Base-by-base conservation (phyloP, 768 basidiomycete genomes). In the Tulasnella sp. region DNA sequence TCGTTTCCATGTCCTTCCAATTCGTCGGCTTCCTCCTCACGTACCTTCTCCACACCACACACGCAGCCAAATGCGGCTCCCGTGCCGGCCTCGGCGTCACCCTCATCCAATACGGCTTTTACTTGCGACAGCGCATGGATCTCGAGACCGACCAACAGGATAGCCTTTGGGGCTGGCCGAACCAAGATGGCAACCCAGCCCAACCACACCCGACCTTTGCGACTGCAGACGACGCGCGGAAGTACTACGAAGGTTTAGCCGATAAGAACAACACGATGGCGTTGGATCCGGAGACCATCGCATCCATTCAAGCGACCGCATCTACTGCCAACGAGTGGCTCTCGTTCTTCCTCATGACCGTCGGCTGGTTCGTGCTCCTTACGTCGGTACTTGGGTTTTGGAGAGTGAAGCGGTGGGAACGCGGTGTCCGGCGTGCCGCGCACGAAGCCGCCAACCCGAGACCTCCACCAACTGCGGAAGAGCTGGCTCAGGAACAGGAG, bases 1-100 rank as follows among this genome's bases (percentile, higher is more conserved):
- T 95, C 82, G 88, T 93, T 72, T 95, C 94, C 7, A 91, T 91
- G 82, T 94, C 95, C 82, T 98, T 99, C 89, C 95, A 98, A 81
- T 95, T 98, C 79, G 86, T 96, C 77, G 95, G 93, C 67, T 94
- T 92, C 84, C 80, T 91, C 73, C 86, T 99, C 81, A 97, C 95
- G 0, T 97, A 94, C 81, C 88, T 98, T 76, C 88, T 98, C 2
- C 90, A 81, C 74, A 84, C 83, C 14, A 90, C 94, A 1, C 95
- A 98, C 78, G 94, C 97, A 0, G 92, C 90, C 74, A 95, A 95
- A 79, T 92, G 87, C 78, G 97, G 97, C 66, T 94, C 93, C 17
- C 90, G 94, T 59, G 94, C 94, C 0, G 96, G 96, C 36, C 87
- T 99, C n/a, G 96, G 96, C 19, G 84, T 97, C 76, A 98, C 94